Base-by-base conservation (phyloP, 805 yeast genomes). In the Nakazawaea molendinolei region DNA sequence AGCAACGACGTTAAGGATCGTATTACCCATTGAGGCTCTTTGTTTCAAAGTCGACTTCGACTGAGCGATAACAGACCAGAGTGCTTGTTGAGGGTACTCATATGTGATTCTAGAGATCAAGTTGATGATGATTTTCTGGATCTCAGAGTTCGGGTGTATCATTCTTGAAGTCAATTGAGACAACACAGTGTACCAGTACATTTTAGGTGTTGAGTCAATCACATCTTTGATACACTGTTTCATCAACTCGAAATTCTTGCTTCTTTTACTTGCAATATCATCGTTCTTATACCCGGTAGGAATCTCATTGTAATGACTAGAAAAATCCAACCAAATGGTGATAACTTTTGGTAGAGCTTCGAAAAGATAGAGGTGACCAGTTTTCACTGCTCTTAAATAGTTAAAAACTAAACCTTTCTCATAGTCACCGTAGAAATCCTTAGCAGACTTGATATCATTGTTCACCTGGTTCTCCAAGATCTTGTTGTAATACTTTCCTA, bases 331-430 rank as follows among this genome's bases (percentile, higher is more conserved):
- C 98, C 98, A 92, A 7, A 85, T 69, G 0, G 95, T 86, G 5
- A 89, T 70, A n/a, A 86, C 72, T 49, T 86, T 87, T 0, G 98
- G 97, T 15, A 92, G 60, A 0, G 90, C 81, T 56, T 92, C 97
- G 50, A 77, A 77, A 2, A 85, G 70, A 49, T 76, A 81, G 24
- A 73, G 68, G 3, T 78, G 67, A 1, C 92, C 86, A 27, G 67
- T 63, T 8, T 69, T 66, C 18, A 85, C 65, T 0, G 90, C 74
- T 22, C 71, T 65, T 22, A 76, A 58, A 48, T 80, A 83, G 27
- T 69, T 62, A 7, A 65, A 52, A 7, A 84, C 71, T 24, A 80
- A 72, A 14, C 65, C 66, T 16, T 60, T 63, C 43, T 82, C 84
- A 42, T 71, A 63, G 7, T 61, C 63, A 0, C 85, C 85, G 36